These are phyloP conservation scores for Eleusine indica DNA, from an alignment of 176 grass and related monocot species.

Conservation along the genomic window DNA sequence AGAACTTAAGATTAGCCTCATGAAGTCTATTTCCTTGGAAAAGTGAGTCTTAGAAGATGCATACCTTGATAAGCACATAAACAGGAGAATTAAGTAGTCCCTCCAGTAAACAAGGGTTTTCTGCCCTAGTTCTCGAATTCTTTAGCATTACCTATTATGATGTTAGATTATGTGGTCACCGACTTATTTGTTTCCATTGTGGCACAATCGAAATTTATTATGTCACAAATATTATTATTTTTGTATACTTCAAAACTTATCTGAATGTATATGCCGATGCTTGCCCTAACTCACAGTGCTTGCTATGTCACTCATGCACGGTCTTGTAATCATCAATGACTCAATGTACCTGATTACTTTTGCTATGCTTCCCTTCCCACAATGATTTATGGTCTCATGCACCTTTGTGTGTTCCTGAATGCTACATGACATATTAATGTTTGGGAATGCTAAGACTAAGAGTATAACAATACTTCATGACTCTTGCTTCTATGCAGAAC, in stretches of 20 bases:
- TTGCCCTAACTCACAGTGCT: neutral
- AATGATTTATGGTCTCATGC: neutral
- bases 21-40: neutral
- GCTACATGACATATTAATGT: slow-evolving; percentile 15
- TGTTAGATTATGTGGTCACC: neutral
- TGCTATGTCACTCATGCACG: neutral
- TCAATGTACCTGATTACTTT: neutral
- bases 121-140: neutral
- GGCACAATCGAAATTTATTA: neutral
- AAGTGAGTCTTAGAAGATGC: neutral
- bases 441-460: neutral
- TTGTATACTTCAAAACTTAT: neutral
- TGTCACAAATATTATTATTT: neutral
- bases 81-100: neutral
- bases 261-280: neutral
- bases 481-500: slow-evolving; percentile 53
- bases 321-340: neutral
- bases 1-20: neutral
- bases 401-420: neutral
- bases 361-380: slow-evolving; percentile 16
- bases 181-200: neutral
- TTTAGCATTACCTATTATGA: neutral
- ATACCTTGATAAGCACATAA: neutral
- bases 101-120: neutral
- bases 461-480: slow-evolving; percentile 20